Conservation (phyloP, 495 filamentous ascomycete genomes). For the Penicillium diatomitis region DNA sequence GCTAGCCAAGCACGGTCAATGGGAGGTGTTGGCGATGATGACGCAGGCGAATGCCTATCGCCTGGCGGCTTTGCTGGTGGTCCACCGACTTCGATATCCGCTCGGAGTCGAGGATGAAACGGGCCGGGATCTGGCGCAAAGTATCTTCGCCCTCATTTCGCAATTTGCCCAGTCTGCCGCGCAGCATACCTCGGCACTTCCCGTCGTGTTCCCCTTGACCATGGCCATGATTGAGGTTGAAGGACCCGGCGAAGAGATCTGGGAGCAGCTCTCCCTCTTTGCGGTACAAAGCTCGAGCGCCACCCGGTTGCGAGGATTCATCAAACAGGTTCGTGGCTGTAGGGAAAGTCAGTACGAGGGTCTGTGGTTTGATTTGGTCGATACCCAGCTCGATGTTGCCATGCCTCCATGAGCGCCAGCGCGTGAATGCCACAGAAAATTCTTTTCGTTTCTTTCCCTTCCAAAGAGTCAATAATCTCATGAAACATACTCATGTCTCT, state of each 20-base stretch:
- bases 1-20: conserved; percentile 9
- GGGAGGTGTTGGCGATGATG: conserved; percentile 20
- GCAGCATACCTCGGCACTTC: conserved; percentile 12
- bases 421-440: neutral
- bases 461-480: neutral
- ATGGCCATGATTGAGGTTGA: conserved; percentile 22
- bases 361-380: conserved; percentile 22
- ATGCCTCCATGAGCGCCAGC: conserved; percentile 11
- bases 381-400: conserved; percentile 18
- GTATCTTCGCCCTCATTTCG: conserved; percentile 18
- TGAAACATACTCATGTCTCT: too few relatives aligned
- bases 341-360: conserved; percentile 14
- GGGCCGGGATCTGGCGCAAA: conserved; percentile 12
- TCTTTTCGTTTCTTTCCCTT: neutral
- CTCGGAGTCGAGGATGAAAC: conserved; percentile 16
- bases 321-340: conserved; percentile 14
- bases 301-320: conserved; percentile 13
- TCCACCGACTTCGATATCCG: conserved; percentile 26
- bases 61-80: conserved; percentile 19
- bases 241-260: conserved; percentile 14
- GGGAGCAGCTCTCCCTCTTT: conserved; percentile 12
- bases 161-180: conserved; percentile 12
- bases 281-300: conserved; percentile 16
- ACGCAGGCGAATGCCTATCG: conserved; percentile 27
- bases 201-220: conserved; percentile 19